Evolutionary conservation across 345 rosid species (phyloP), one percentile per base, ranked within the genome.

Genomic region (Hibiscus tridactylites): DNA sequence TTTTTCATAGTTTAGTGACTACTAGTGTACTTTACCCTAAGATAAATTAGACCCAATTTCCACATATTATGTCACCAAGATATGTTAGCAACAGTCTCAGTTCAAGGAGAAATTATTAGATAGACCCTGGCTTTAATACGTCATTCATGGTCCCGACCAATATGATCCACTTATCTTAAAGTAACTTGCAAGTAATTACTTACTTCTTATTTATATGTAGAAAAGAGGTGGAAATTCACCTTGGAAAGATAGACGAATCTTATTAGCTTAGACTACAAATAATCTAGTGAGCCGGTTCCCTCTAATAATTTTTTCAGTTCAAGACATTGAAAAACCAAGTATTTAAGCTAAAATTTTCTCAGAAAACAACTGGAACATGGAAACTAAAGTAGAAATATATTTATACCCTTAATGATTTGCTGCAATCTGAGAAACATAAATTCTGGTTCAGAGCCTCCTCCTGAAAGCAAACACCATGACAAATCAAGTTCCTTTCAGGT

Each of bases 371-470:
- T 2, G 28, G 52, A 31, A 28, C 12, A 29, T 47, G 33, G 19
- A 24, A 74, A n/a, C 63, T 17, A 28, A n/a, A 68, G 42, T 2
- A 74, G 56, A 57, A 49, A 9, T 63, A n/a, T 81, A 12, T 15
- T 49, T 3, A 49, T 50, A 83, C 93, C 89, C 81, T 83, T 67
- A 75, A 78, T 10, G 81, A 68, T 59, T 72, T 79, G 61, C 74
- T 69, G 64, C 77, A 81, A 70, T 66, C 73, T 7, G 84, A 78
- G 77, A 75, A 75, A 59, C 63, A 74, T 74, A 77, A 75, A 72
- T 88, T 92, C 78, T 88, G 90, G 70, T 39, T 80, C 58, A 86
- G 54, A 11, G 87, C 91, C 68, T 84, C 84, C 75, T 83, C 86
- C 97, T 90, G 83, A 5, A 70, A 72, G 70, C 65, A 77, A 37